A percentile compares a stretch with the other conserved stretches of the same genome.
Evolutionary conservation across 2,329 filamentous ascomycete species (phyloP).

Genomic region (Tolypocladium inflatum): DNA sequence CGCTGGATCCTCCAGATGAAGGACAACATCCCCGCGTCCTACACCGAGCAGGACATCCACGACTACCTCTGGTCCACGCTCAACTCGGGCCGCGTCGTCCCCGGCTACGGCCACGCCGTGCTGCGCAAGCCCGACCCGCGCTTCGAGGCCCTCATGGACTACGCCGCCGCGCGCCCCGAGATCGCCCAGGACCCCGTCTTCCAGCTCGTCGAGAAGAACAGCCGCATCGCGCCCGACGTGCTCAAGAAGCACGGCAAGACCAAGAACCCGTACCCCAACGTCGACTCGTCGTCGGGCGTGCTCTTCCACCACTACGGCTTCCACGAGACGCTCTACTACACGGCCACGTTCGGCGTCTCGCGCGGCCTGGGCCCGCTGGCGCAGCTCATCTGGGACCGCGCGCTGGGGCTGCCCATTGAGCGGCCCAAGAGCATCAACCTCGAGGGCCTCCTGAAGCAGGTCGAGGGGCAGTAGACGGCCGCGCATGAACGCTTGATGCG

Average conservation of each 20-base stretch:
- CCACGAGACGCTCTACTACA: constrained; percentile 94
- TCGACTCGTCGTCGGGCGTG: constrained; percentile 86
- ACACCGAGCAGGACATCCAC: constrained; percentile 73
- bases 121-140: constrained; percentile 94
- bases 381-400: constrained; percentile 93
- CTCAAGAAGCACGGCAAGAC: constrained; percentile 95
- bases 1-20: constrained; percentile 98
- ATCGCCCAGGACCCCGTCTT: constrained; percentile 86
- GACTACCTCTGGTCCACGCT: constrained; percentile 89
- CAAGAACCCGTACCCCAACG: constrained; percentile 96
- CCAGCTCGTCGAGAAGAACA: constrained; percentile 89
- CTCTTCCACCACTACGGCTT: constrained; percentile 98
- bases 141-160: constrained; percentile 95
- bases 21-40: constrained; percentile 67
- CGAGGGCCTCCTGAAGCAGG: constrained; percentile 67
- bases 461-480: constrained; percentile 31
- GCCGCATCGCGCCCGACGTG: constrained; percentile 80
- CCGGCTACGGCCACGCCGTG: constrained; percentile 91
- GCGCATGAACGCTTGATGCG: background rate
- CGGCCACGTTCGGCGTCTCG: constrained; percentile 60
- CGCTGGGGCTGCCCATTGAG: constrained; percentile 90
- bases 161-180: constrained; percentile 73
- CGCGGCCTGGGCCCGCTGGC: constrained; percentile 76
- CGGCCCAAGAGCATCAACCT: constrained; percentile 96
- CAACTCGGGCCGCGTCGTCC: constrained; percentile 88